Evolutionary conservation across 1,284 basidiomycete genomes (phyloP), one percentile per base, ranked within the genome.

Genomic region (Puccinia polysora): DNA sequence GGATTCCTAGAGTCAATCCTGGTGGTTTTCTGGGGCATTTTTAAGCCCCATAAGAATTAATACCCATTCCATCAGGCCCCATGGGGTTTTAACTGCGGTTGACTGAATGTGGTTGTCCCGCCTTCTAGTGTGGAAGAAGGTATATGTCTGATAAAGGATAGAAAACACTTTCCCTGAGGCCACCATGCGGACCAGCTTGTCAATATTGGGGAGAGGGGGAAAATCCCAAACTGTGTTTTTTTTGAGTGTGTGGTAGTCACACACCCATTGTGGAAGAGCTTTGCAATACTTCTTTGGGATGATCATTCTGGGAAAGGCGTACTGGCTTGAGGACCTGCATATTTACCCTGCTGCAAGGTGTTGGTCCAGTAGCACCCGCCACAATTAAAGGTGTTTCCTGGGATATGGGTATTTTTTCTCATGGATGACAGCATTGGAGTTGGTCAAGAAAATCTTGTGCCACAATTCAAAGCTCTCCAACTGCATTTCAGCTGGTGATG

Each of bases 141-240:
- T 76, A 68, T 83, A 80, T 0, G 82, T 83, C 80, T 83, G 81
- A 68, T 83, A 81, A 0, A 83, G 75, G 40, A 78, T 81, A 0
- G 67, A 78, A 76, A 77, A 82, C 10, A 81, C 76, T 55, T 77
- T 78, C 5, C 56, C 56, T 12, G 7, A 32, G 6, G 56, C 56
- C 6, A 59, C 56, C 25, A 59, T 14, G 14, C 23, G 20, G 10
- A 74, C n/a, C 15, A 74, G 30, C 25, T 73, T 36, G 53, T 75
- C 70, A 4, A 68, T 45, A 20, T 65, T 60, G 3, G 69, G 75
- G 15, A 75, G 58, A 4, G 75, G 71, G 28, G 71, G 68, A n/a
- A 52, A 36, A 50, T 75, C 74, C 58, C 65, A 65, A 30, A 74
- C 68, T 6, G 72, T 75, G 53, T 62, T 65, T 18, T 28, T 20